Conservation (phyloP, 2,329 filamentous ascomycete species). For the Xylariaceae sp. region DNA sequence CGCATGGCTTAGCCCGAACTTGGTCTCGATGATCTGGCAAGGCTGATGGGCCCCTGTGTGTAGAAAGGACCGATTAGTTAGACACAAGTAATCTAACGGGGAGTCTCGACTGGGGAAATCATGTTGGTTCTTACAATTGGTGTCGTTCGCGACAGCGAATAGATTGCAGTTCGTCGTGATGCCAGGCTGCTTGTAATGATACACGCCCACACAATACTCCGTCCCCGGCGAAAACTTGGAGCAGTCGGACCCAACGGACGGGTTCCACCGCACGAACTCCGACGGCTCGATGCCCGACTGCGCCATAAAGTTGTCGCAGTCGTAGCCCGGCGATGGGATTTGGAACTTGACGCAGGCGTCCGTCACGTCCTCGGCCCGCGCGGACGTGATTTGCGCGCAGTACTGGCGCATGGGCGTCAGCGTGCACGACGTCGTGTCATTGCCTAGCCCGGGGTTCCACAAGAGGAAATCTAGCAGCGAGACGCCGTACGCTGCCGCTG, state of each 20-base stretch:
- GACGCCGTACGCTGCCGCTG: constrained; percentile 1
- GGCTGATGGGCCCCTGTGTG: constrained; percentile 2
- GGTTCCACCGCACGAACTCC: constrained; percentile 5
- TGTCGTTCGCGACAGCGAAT: constrained; percentile 5
- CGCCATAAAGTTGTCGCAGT: background rate
- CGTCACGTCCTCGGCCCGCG: constrained; percentile 1
- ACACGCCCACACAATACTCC: constrained; percentile 5
- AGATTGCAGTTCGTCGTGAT: constrained; percentile 4
- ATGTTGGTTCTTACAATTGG: constrained; percentile 5
- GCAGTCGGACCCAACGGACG: constrained; percentile 4
- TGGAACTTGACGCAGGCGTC: constrained; percentile 2
- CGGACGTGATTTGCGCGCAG: constrained; percentile 1
- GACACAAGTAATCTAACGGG: too few relatives aligned
- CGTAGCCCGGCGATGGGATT: constrained; percentile 1
- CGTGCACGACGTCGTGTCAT: background rate
- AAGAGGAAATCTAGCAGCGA: constrained; percentile 4
- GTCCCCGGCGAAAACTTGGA: constrained; percentile 1
- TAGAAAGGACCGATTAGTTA: too few relatives aligned
- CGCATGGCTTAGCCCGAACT: constrained; percentile 5
- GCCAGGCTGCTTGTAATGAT: constrained; percentile 5
- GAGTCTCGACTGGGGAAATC: background rate
- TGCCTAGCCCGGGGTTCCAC: constrained; percentile 5
- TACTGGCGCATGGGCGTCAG: background rate
- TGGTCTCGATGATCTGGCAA: constrained; percentile 8
- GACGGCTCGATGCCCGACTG: constrained; percentile 2